Evolutionary conservation across 129 eudicot species (phyloP).

Genomic region (Flaveria linearis): DNA sequence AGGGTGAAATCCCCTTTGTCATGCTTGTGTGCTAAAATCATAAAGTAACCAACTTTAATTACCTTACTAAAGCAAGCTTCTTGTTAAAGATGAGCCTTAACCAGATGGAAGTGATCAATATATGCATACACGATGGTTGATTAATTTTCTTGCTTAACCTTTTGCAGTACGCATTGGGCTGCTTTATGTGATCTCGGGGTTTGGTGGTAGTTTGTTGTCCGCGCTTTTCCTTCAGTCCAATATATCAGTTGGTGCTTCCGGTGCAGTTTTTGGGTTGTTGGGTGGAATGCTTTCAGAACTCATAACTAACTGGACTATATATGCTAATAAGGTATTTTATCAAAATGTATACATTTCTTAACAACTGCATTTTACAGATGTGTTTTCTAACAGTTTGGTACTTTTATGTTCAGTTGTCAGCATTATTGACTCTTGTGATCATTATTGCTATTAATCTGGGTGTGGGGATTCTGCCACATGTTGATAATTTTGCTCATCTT

Average conservation of each 20-base stretch:
- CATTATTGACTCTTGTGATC: constrained; percentile 69
- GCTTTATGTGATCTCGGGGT: constrained; percentile 76
- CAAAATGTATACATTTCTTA: constrained; percentile 1
- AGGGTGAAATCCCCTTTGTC: neutral
- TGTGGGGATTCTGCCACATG: constrained; percentile 89
- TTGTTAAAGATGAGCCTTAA: neutral
- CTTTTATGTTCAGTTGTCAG: constrained; percentile 52
- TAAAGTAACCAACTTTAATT: neutral
- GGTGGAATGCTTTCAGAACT: constrained; percentile 96
- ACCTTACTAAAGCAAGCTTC: neutral
- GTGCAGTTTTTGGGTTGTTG: constrained; percentile 89
- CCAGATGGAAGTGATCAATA: neutral
- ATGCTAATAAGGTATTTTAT: constrained; percentile 74
- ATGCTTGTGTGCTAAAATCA: neutral
- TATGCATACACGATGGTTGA: neutral
- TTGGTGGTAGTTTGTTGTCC: constrained; percentile 89
- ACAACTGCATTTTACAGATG: neutral
- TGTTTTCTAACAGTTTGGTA: constrained; percentile 4
- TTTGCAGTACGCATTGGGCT: constrained; percentile 76
- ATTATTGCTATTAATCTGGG: constrained; percentile 73
- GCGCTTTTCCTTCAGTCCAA: constrained; percentile 76
- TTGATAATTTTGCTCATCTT: constrained; percentile 93
- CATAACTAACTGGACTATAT: constrained; percentile 82
- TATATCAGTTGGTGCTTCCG: constrained; percentile 95
- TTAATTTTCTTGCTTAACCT: constrained; percentile 2